Base-by-base conservation (phyloP, 345 rosid genomes). In the Citrus trifoliata region DNA sequence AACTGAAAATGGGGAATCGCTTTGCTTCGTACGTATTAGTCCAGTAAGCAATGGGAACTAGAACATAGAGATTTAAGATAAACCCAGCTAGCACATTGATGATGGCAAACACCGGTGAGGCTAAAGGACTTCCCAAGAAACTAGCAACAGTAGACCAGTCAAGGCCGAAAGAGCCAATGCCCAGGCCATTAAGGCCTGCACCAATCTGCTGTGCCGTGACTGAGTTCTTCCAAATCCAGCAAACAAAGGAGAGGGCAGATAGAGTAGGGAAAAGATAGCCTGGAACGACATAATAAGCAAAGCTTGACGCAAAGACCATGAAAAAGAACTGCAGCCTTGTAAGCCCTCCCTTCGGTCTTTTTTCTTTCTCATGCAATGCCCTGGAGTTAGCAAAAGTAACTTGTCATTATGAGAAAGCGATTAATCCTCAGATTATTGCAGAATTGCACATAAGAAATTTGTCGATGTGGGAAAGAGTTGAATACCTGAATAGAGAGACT, bases 1-100 rank as follows among this genome's bases (percentile, higher is more conserved):
- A 79, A 53, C 95, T 80, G 32, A 87, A 74, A 73, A 93, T 67
- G 0, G 98, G 94, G 79, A 88, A 95, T 76, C 79, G 76, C 82
- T 78, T 88, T 10, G 95, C 94, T 5, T 88, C 85, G 2, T 68
- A 86, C 2, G 66, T 58, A 30, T 93, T 91, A 7, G 24, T 38
- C 87, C 88, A 91, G 74, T 95, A 91, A 32, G 86, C 83, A 79
- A 87, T 84, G 16, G 95, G 95, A 7, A 86, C 76, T 35, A 88
- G 35, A 14, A 92, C 66, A 81, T 93, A 91, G 22, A 90, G 33
- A 24, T 89, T 12, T 78, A 93, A 79, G 88, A 82, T 37, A 81
- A 90, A 92, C 1, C 97, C 93, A 0, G 37, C 77, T 27, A 92
- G 35, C 63, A 67, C 64, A 60, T 93, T 95, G 64, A 83, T 71